Conservation (phyloP, 139 green algal genomes). For the Chlorella sp. region DNA sequence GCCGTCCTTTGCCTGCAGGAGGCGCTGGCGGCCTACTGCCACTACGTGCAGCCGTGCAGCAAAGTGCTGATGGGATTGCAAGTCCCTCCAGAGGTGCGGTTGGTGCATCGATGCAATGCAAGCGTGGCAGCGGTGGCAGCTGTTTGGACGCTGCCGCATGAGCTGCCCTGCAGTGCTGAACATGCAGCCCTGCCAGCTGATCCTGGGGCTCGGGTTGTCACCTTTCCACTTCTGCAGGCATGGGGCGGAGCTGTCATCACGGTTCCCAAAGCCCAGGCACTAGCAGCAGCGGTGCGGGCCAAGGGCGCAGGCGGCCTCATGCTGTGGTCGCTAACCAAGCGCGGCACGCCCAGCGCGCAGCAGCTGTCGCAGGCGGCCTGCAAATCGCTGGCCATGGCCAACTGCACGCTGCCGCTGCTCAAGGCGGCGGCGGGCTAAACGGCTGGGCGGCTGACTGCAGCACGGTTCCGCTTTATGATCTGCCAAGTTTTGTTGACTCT, state of each 20-base stretch:
- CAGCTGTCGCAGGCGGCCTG: conserved; percentile 22
- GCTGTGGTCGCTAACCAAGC: conserved; percentile 11
- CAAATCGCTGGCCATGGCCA: background rate
- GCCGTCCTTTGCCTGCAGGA: conserved; percentile 27
- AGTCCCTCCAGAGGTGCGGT: conserved; percentile 54
- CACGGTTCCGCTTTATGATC: too few relatives aligned
- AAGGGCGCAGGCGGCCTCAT: conserved; percentile 11
- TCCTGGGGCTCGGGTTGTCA: too few relatives aligned
- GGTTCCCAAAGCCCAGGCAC: background rate
- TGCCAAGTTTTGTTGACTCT: too few relatives aligned
- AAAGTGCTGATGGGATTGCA: conserved; percentile 46
- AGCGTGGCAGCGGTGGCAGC: background rate
- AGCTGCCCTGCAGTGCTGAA: background rate
- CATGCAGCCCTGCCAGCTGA: background rate
- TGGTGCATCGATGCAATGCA: too few relatives aligned
- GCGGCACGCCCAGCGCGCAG: background rate
- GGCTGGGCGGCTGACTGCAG: too few relatives aligned
- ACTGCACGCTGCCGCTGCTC: background rate
- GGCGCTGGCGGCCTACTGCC: conserved; percentile 40
- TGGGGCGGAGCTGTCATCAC: background rate
- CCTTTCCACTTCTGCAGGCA: background rate
- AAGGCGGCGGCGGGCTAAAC: too few relatives aligned
- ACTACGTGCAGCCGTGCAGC: conserved; percentile 35
- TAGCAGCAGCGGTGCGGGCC: background rate
- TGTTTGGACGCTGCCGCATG: background rate